A percentile compares a stretch with the other conserved stretches of the same genome.
These are phyloP conservation scores for Populus hybrid DNA, from an alignment of 441 rosid genomes.

Conservation along the genomic window DNA sequence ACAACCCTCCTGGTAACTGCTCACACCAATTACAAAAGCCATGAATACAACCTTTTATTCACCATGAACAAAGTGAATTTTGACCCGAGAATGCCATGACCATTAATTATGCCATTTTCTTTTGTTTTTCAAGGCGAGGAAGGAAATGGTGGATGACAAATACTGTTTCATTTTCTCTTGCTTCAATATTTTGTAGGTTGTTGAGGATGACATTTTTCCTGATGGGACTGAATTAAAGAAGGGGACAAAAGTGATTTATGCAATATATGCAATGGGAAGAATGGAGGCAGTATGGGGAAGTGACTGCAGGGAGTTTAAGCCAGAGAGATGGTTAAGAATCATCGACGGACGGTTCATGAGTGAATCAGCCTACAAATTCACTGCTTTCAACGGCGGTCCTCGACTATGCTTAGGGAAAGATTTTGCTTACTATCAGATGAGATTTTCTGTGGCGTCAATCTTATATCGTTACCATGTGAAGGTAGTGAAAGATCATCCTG, in stretches of 20 bases:
- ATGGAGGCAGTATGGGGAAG: no score
- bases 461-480: slow-evolving; percentile 55
- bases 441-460: slow-evolving; percentile 44
- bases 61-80: background rate
- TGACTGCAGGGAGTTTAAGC: no score
- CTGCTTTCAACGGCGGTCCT: no score
- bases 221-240: slow-evolving; percentile 76
- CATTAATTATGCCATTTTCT: background rate
- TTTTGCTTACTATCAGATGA: no score
- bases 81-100: background rate
- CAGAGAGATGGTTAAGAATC: no score
- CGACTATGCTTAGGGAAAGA: no score
- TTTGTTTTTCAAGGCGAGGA: background rate
- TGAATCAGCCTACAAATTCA: no score
- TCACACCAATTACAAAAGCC: background rate
- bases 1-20: background rate
- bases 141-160: background rate
- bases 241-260: no score
- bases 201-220: slow-evolving; percentile 78
- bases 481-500: slow-evolving; percentile 53
- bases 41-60: background rate
- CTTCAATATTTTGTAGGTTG: slow-evolving; percentile 36
- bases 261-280: no score
- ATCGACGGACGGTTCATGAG: no score
- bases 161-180: background rate